Conservation (phyloP, 1,284 basidiomycete species). For the Anthracocystis panici-leucophaei region DNA sequence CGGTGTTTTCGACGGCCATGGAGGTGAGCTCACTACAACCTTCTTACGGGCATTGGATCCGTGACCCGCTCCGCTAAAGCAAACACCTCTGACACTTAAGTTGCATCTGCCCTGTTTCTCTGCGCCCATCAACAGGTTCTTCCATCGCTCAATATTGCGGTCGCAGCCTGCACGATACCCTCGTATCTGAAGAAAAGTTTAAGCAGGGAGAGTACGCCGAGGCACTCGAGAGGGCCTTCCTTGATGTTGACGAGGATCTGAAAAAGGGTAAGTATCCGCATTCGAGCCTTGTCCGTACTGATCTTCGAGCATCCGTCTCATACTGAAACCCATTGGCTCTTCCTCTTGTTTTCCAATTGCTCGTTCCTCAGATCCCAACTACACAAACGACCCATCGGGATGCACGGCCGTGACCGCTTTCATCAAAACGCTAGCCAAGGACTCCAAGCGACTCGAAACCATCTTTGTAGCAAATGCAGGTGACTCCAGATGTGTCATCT, state of each 20-base stretch:
- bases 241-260: conserved; percentile 94
- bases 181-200: conserved; percentile 82
- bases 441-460: conserved; percentile 41
- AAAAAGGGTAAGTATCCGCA: conserved; percentile 76
- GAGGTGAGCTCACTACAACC: conserved; percentile 76
- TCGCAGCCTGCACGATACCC: conserved; percentile 84
- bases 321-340: not conserved
- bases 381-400: conserved; percentile 91
- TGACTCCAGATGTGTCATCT: conserved; percentile 93
- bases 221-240: conserved; percentile 88
- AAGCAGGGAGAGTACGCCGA: conserved; percentile 78
- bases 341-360: not conserved
- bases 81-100: not conserved
- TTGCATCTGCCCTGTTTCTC: not conserved
- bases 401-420: conserved; percentile 92
- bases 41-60: not conserved
- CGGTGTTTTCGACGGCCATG: conserved; percentile 98
- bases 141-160: conserved; percentile 92
- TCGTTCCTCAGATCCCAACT: conserved; percentile 78
- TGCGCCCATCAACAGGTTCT: conserved; percentile 76
- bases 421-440: conserved; percentile 28
- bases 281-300: not conserved
- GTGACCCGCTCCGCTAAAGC: not conserved
- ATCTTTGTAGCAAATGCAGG: conserved; percentile 84
- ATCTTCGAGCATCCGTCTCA: not conserved